Evolutionary conservation across 768 basidiomycete species (phyloP), one percentile per base, ranked within the genome.

Genomic region (Auricularia cornea): DNA sequence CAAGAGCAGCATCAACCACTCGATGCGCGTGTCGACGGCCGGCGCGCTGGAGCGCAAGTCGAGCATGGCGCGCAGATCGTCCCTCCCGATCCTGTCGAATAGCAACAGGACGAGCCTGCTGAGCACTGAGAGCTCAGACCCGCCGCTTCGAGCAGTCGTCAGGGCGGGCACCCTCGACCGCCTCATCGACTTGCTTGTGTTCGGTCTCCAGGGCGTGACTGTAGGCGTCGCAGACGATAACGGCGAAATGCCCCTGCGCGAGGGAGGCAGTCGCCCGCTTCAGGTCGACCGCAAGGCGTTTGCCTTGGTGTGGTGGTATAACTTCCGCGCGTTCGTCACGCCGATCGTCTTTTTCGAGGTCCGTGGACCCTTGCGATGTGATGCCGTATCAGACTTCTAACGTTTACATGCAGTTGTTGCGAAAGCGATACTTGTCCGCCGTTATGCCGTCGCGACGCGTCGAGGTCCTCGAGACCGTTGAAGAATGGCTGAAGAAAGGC

Each of bases 301-400:
- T 74, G 80, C 85, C 2, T 79, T 78, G 52, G 82, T 90, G 2
- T 94, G 91, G 90, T 94, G 91, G 90, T 86, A 82, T 65, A 83
- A 84, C 23, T 94, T 90, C 70, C 80, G 92, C 48, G 90, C 88
- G 68, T 91, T 93, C 67, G 83, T 93, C 10, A 86, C 88, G 0
- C 91, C 92, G 0, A 72, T 88, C 8, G 88, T 88, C 1, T 89
- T 94, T 68, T 92, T 94, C 71, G 90, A 93, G 85, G 92, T 91
- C 68, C 59, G 82, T 59, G 14, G 59, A 62, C 12, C 38, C 44
- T 66, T 26, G 59, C n/a, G 60, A 23, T 18, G 23, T 65, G 3
- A 60, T 28, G 30, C 18, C 16, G 28, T 32, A 32, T 35, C 23
- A 62, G 29, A 31, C 18, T 40, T 59, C 35, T 35, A 3, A 59